phyloP scores from a whole-genome alignment of 768 basidiomycete species.

The Xanthoconium purpureum region DNA sequence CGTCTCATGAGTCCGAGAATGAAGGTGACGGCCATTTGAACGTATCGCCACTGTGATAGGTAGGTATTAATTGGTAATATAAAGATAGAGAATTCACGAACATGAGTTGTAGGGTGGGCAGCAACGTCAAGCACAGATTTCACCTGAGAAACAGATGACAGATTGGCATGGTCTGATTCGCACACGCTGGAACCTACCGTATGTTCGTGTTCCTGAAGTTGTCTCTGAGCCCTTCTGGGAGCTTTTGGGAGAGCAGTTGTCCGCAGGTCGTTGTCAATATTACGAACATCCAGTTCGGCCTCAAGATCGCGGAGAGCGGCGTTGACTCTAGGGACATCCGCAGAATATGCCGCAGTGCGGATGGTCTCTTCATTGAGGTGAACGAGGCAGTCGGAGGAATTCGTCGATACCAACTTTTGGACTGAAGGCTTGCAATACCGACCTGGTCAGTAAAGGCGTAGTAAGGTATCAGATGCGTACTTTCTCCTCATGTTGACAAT shows the following conservation, averaged over 20 bases:
- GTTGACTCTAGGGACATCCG: slow-evolving; percentile 47
- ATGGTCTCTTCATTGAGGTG: slow-evolving; percentile 64
- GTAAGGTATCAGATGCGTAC: slow-evolving; percentile 35
- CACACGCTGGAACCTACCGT: slow-evolving; percentile 40
- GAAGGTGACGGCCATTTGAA: slow-evolving; percentile 66
- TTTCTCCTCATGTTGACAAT: slow-evolving; percentile 86
- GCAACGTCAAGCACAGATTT: slow-evolving; percentile 60
- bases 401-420: slow-evolving; percentile 28
- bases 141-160: slow-evolving; percentile 40
- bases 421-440: slow-evolving; percentile 11
- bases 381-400: slow-evolving; percentile 60
- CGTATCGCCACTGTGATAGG: slow-evolving; percentile 71
- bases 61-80: slow-evolving; percentile 4
- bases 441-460: slow-evolving; percentile 49
- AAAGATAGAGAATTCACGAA: slow-evolving; percentile 34
- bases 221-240: slow-evolving; percentile 39
- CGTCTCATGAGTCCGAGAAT: slow-evolving; percentile 60
- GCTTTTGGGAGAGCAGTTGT: slow-evolving; percentile 43
- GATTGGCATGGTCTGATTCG: not conserved
- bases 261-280: slow-evolving; percentile 44
- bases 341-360: slow-evolving; percentile 58
- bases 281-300: slow-evolving; percentile 45
- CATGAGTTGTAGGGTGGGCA: slow-evolving; percentile 63
- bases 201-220: slow-evolving; percentile 44
- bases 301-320: slow-evolving; percentile 47